Evolutionary conservation across 164 flowering plant species (phyloP), one percentile per base, ranked within the genome.

Genomic region (Echeveria elegans): DNA sequence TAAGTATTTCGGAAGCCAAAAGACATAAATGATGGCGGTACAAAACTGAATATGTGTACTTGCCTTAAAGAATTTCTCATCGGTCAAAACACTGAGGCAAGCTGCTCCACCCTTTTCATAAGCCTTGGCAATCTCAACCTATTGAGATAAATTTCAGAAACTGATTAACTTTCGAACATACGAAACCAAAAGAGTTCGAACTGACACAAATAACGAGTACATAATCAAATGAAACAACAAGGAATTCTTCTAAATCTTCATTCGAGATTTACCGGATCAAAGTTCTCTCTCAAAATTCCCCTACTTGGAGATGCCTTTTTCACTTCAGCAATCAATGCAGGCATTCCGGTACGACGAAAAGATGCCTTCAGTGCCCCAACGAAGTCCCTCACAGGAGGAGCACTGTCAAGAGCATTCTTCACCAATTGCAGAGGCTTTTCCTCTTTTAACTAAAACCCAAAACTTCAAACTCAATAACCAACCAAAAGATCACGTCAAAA

Each of bases 301-400:
- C 92, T 82, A 72, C 97, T 91, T 24, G 99, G 99, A 78, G 99
- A 94, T 64, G 99, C 99, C 83, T 94, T 94, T 78, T 94, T 94
- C 62, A 94, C 99, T 81, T 94, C 99, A 66, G 99, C 99, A 67
- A 94, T 94, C 71, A 94, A 79, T 71, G 88, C 97, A 52, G 99
- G 97, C 50, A 89, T 56, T 56, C 89, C 88, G 67, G 97, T 94
- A 48, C 90, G 81, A 7, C 43, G 11, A 74, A 83, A 37, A 63
- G 96, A 80, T 47, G 83, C 85, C 74, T 61, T 89, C 41, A 94
- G 83, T 73, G 96, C 92, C 43, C 92, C 97, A 71, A 91, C 66
- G 58, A 94, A 94, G 78, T 94, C 97, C 76, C 84, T 82, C 38
- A 76, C 74, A 8, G 95, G 93, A 59, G 86, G 92, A 67, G 84